A percentile compares a stretch with the other conserved stretches of the same genome.
phyloP scores from a whole-genome alignment of 148 eudicot species.

The Amaranthus cruentus region DNA sequence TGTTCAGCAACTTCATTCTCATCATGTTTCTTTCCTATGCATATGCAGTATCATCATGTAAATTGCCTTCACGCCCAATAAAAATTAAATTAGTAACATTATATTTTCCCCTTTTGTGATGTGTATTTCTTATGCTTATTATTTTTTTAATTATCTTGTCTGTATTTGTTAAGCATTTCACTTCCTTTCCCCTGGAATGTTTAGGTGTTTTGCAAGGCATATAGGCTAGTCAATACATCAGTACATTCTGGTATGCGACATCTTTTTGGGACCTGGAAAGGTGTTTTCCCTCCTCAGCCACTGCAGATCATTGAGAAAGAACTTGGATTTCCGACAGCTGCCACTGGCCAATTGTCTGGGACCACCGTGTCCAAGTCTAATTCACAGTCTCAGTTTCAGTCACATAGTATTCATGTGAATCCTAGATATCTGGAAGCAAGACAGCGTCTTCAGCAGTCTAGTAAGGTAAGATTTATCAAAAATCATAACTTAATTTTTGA shows the following conservation, averaged over 20 bases:
- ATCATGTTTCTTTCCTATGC: too few species aligned
- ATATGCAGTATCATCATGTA: not conserved
- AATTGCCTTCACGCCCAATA: not conserved
- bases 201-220: constrained; percentile 96
- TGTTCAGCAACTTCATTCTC: not conserved
- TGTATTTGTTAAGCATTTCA: constrained; percentile 13
- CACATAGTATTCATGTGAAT: constrained; percentile 88
- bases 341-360: constrained; percentile 65
- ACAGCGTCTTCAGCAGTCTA: constrained; percentile 79
- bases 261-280: constrained; percentile 98
- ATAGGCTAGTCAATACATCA: constrained; percentile 78
- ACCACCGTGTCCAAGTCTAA: constrained; percentile 50
- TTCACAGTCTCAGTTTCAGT: constrained; percentile 60
- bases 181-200: constrained; percentile 2
- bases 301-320: constrained; percentile 91
- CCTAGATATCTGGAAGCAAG: constrained; percentile 95
- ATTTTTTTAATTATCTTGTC: not conserved
- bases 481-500: too few species aligned
- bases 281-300: constrained; percentile 82
- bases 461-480: constrained; percentile 41
- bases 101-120: not conserved
- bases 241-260: constrained; percentile 74
- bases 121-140: not conserved
- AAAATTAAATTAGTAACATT: not conserved
- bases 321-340: constrained; percentile 59